Evolutionary conservation across 192 early-diverging fungal genomes (phyloP), one percentile per base, ranked within the genome.

Genomic region (Umbelopsis isabellina): DNA sequence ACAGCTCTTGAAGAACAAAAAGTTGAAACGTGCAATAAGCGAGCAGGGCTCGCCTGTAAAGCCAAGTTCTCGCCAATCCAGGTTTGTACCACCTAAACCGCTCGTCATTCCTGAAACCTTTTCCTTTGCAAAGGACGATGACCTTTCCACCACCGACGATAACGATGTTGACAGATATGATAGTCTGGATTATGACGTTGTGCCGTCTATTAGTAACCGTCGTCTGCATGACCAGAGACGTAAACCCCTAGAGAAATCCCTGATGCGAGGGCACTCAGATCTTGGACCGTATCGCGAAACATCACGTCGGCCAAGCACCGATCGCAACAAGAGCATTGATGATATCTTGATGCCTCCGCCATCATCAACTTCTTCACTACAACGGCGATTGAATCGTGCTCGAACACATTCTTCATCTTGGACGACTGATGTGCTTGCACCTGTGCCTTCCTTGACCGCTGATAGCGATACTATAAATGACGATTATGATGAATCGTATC

Each of bases 391-490:
- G 55, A 61, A 61, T 30, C 27, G 55, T 16, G 55, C 55, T 2
- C 33, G 33, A 5, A 61, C 55, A 13, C 55, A 61, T 35, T 35
- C 55, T 11, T 12, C 55, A 35, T 61, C 30, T 15, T 37, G 55
- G 55, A 61, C 55, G 33, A 61, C 55, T 30, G 55, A 61, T 16
- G 12, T 61, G 55, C 55, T 61, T 61, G 55, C 27, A 25, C 55
- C 55, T 16, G 55, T 61, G 4, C 55, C 55, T 0, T 61, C 55
- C 25, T 18, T 61, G 15, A 61, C 55, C 18, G 55, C 55, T 35
- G 55, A 61, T 13, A 61, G 55, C 18, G 55, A 61, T 30, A 61
- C 55, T 30, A 35, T 61, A 16, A 61, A 61, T 35, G 55, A 61
- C 27, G 55, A 61, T 3, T 35, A 35, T 16, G 30, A 61, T 30